Conservation (phyloP, 768 basidiomycete species). For the Boletus tomentosulus region DNA sequence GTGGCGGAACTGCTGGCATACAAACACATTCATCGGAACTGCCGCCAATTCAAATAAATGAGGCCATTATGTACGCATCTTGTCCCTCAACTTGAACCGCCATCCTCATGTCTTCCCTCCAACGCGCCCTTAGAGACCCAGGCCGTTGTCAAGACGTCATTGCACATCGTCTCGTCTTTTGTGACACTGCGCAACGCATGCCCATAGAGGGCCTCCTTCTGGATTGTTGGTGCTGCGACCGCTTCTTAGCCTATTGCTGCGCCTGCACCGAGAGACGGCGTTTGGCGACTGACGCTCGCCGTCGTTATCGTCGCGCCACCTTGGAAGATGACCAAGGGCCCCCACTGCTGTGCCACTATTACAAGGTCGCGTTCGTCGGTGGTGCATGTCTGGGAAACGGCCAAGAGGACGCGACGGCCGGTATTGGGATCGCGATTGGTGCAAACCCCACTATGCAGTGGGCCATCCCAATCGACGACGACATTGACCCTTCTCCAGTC, state of each 20-base stretch:
- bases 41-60: background rate
- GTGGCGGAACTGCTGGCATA: too few relatives aligned
- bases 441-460: slow-evolving; percentile 11
- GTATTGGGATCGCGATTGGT: slow-evolving; percentile 31
- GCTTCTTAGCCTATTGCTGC: slow-evolving; percentile 16
- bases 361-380: slow-evolving; percentile 32
- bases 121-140: slow-evolving; percentile 3
- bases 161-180: slow-evolving; percentile 14
- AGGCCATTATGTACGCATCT: too few relatives aligned
- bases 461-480: slow-evolving; percentile 24
- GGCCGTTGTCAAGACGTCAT: slow-evolving; percentile 10
- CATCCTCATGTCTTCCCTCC: slow-evolving; percentile 8
- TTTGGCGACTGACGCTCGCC: background rate
- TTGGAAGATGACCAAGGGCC: background rate
- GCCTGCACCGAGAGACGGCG: background rate
- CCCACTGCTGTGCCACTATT: slow-evolving; percentile 20
- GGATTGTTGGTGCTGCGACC: slow-evolving; percentile 6
- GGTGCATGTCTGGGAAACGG: slow-evolving; percentile 34
- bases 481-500: slow-evolving; percentile 13
- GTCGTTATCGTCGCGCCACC: background rate
- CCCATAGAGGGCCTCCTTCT: slow-evolving; percentile 10
- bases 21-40: too few relatives aligned
- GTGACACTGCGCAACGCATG: background rate
- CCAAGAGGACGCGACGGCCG: slow-evolving; percentile 19
- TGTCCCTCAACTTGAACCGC: background rate